Evolutionary conservation across 371 early-diverging fungal species (phyloP).

Genomic region (Rhizopus arrhizus): DNA sequence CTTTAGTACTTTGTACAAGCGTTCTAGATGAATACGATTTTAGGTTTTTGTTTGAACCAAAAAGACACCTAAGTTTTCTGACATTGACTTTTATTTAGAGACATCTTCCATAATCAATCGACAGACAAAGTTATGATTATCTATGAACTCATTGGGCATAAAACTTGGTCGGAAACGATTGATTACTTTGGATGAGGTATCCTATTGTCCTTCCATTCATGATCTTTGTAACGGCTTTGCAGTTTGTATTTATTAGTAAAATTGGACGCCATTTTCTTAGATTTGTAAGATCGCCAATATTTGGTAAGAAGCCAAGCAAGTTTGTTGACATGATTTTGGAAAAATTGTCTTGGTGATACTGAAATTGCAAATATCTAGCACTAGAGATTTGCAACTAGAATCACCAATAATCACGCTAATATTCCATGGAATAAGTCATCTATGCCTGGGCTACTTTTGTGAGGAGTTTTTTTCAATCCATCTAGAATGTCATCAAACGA

Average conservation of each 20-base stretch:
- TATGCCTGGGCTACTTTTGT: constrained; percentile 15
- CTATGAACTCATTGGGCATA: constrained; percentile 6
- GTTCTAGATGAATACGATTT: constrained; percentile 16
- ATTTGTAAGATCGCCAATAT: constrained; percentile 16
- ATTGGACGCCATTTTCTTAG: constrained; percentile 17
- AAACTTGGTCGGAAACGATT: neutral
- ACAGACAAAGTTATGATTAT: neutral
- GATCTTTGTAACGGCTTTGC: constrained; percentile 8
- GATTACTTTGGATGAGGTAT: too few species aligned
- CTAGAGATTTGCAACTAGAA: neutral
- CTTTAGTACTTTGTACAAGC: constrained; percentile 2
- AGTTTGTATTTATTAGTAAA: constrained; percentile 6
- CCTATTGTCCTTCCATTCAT: neutral
- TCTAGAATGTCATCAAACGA: too few species aligned
- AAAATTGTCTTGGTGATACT: neutral
- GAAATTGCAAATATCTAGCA: neutral
- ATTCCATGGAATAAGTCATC: constrained; percentile 31
- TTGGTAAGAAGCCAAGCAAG: constrained; percentile 12
- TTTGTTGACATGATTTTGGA: neutral
- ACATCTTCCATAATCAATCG: constrained; percentile 4
- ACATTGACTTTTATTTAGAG: neutral
- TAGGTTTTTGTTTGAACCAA: constrained; percentile 21
- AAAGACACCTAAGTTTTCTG: constrained; percentile 3
- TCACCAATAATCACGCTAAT: constrained; percentile 1
- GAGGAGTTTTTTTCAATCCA: too few species aligned